Evolutionary conservation across 768 basidiomycete species (phyloP).

Genomic region (Amanita pallidorosea): DNA sequence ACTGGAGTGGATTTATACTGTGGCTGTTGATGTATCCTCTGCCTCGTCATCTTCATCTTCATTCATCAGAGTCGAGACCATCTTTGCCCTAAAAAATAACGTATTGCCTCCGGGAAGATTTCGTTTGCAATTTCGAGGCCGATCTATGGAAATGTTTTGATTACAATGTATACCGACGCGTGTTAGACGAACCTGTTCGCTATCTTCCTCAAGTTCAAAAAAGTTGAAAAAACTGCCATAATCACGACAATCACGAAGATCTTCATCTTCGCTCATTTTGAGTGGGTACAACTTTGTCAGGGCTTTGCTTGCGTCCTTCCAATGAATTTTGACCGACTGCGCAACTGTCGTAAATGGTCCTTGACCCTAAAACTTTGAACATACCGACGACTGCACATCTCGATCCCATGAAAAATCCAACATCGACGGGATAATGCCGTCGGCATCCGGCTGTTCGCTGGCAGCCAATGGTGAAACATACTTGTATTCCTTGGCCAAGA

Average conservation of each 20-base stretch:
- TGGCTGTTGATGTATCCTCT: too few species aligned
- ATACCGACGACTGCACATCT: constrained; percentile 58
- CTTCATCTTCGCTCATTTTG: constrained; percentile 54
- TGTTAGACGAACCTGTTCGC: constrained; percentile 54
- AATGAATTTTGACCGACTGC: constrained; percentile 60
- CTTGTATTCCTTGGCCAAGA: constrained; percentile 78
- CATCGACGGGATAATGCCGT: constrained; percentile 72
- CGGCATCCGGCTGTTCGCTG: constrained; percentile 49
- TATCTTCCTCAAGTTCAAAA: constrained; percentile 59
- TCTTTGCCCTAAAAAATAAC: too few species aligned
- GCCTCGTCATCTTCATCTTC: too few species aligned
- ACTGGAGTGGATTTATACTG: too few species aligned
- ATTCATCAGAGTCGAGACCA: too few species aligned
- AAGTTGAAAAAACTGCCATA: constrained; percentile 84
- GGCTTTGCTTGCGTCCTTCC: constrained; percentile 73
- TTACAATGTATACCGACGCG: too few species aligned
- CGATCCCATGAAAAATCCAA: constrained; percentile 74
- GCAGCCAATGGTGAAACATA: constrained; percentile 43
- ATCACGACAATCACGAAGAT: constrained; percentile 50
- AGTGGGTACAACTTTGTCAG: constrained; percentile 73
- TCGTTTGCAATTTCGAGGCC: too few species aligned
- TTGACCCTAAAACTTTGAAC: constrained; percentile 10
- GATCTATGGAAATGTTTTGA: too few species aligned
- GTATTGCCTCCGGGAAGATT: too few species aligned
- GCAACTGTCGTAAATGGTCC: constrained; percentile 4